Evolutionary conservation across 2,329 filamentous ascomycete species (phyloP), one percentile per base, ranked within the genome.

Genomic region (Phialemoniopsis sp.): DNA sequence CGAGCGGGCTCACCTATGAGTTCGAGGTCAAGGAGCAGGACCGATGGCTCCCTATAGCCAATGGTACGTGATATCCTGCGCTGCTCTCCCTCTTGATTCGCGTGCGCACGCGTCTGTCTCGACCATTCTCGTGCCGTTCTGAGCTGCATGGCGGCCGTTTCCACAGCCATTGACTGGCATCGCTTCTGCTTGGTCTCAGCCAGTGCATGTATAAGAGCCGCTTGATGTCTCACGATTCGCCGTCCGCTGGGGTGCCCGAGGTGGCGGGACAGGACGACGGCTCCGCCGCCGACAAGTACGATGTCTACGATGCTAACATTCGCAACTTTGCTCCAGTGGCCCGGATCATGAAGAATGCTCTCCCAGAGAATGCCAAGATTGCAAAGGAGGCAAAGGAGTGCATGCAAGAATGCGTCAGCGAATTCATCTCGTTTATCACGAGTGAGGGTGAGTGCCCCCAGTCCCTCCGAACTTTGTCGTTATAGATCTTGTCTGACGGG

Each of bases 1-100:
- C 76, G 64, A 77, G 77, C 66, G 84, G 78, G 64, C 76, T 85
- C 68, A 82, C 73, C 67, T 89, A 89, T 63, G 91, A 97, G 73
- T 95, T 96, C 65, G 91, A 97, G 72, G 91, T 97, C 68, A 97
- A 97, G 78, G 93, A 98, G 71, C 93, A 98, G 71, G 93, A 98
- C 71, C 78, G 93, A 77, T 98, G 93, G 93, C 80, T 98, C 65
- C 93, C 93, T 64, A 98, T 98, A 80, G 93, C 93, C 72, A 98
- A 98, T 89, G 93, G 93, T 98, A 80, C 80, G 93, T 93, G 68
- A 56, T 51, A 50, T 12, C 13, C 36, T 13, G 13, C 16, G 10
- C 14, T 18, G 16, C 28, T 33, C 26, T 28, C 28, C 14, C 42
- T 50, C 55, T 50, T 58, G 59, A 58, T 62, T 63, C 56, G 54